Base-by-base conservation (phyloP, 192 early-diverging fungal species). In the Coemansia sp. region DNA sequence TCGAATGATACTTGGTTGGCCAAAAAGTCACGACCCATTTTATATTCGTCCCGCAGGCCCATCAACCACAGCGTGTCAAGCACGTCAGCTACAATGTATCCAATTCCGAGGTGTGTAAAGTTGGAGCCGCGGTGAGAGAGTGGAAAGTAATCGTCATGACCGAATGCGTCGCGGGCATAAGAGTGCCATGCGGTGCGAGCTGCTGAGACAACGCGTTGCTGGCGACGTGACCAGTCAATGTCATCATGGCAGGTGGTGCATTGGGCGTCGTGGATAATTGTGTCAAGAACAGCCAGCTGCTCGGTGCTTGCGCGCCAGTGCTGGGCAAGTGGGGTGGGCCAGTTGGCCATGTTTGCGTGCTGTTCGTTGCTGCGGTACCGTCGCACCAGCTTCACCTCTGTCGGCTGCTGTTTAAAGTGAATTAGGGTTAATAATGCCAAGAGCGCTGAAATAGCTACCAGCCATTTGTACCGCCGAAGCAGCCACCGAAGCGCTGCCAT, bases 31-130 rank as follows among this genome's bases (percentile, higher is more conserved):
- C 86, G 74, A 10, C 86, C 90, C 52, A 85, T 71, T 14, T 84
- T 56, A 70, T 90, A 95, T 61, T 96, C 92, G 8, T 88, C 79
- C 1, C 63, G 73, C 26, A 92, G 83, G 14, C 83, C 88, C 86
- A 93, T 90, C 25, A 96, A 51, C 18, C 86, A 69, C 50, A 94
- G 82, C 3, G 95, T 95, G 65, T 96, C 94, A 18, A 95, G 69
- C 4, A 89, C 83, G 69, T 98, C 95, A n/a, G 93, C 79, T 42
- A 95, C 89, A 49, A 90, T 92, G 56, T 92, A 86, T 0, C 95
- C 95, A 42, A 91, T 70, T 4, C 90, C 84, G 25, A 46, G 31
- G 11, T 26, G 36, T 5, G 87, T 73, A 83, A 90, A 85, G 55
- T 92, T 88, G 12, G 71, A 67, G 7, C 92, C 92, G 5, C 40